A percentile compares a stretch with the other conserved stretches of the same genome.
These are phyloP conservation scores for Paramyrothecium sp. DNA, from an alignment of 2,329 filamentous ascomycete species.

Conservation along the genomic window DNA sequence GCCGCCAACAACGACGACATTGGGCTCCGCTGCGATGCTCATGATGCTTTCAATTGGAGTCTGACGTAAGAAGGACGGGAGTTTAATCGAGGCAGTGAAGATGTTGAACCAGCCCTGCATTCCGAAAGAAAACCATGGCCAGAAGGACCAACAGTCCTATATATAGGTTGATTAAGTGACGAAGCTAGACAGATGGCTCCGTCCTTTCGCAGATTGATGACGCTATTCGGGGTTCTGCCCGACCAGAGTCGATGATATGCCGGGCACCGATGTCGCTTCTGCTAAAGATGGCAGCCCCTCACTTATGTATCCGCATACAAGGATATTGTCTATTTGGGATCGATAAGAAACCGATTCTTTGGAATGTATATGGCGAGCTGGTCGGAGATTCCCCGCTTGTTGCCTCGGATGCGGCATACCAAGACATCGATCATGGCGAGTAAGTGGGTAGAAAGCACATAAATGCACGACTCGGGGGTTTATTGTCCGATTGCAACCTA, in stretches of 20 bases:
- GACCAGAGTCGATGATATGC: too few relatives aligned
- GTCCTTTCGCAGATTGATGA: too few relatives aligned
- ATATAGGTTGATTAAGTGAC: too few relatives aligned
- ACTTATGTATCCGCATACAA: too few relatives aligned
- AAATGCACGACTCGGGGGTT: neutral
- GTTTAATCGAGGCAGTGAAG: neutral
- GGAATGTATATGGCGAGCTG: neutral
- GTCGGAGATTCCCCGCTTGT: neutral
- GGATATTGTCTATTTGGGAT: neutral
- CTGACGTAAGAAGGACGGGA: neutral
- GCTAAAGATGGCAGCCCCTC: too few relatives aligned
- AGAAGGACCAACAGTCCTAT: too few relatives aligned
- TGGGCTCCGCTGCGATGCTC: neutral
- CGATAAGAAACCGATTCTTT: neutral
- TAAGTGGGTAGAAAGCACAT: neutral
- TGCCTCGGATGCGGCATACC: neutral
- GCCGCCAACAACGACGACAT: constrained; percentile 21
- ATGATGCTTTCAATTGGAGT: neutral
- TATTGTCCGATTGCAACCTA: neutral
- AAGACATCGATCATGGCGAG: neutral
- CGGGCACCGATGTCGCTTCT: too few relatives aligned
- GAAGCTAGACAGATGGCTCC: too few relatives aligned
- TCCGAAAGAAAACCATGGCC: neutral
- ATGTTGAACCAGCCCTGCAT: neutral
- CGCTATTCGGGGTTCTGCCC: too few relatives aligned